Percentiles rank a stretch among this genome's conserved stretches.
phyloP scores from a whole-genome alignment of 352 stramenopile genomes.

The Globisporangium radiosum region DNA sequence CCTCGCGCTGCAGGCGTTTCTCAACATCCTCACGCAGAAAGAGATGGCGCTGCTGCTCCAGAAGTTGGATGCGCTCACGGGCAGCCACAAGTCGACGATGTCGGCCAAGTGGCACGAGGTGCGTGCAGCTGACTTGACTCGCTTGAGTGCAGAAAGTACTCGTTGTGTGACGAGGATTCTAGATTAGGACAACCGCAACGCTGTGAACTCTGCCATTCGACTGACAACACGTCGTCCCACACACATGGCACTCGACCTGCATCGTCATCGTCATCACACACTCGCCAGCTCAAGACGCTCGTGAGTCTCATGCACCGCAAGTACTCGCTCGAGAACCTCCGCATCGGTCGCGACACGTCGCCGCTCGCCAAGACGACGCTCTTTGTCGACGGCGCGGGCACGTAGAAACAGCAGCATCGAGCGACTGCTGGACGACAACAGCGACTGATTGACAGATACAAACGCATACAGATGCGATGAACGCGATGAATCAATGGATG shows the following conservation, averaged over 20 bases:
- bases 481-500: too few species aligned
- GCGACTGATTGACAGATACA: background rate
- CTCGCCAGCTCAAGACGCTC: conserved; percentile 62
- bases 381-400: conserved; percentile 29
- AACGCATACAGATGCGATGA: too few species aligned
- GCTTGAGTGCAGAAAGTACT: too few species aligned
- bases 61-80: conserved; percentile 67
- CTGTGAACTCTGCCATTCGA: too few species aligned
- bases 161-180: too few species aligned
- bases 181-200: too few species aligned
- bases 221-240: too few species aligned
- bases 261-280: background rate
- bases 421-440: too few species aligned
- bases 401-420: background rate
- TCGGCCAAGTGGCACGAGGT: conserved; percentile 81
- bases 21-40: conserved; percentile 64
- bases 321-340: conserved; percentile 75
- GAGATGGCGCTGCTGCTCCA: conserved; percentile 63
- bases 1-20: conserved; percentile 65
- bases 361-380: conserved; percentile 35
- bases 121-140: background rate
- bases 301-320: conserved; percentile 82
- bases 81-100: conserved; percentile 73
- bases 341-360: conserved; percentile 40
- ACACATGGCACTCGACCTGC: too few species aligned